phyloP scores from a whole-genome alignment of 2,329 filamentous ascomycete species.

The Waltergamsia citrina region DNA sequence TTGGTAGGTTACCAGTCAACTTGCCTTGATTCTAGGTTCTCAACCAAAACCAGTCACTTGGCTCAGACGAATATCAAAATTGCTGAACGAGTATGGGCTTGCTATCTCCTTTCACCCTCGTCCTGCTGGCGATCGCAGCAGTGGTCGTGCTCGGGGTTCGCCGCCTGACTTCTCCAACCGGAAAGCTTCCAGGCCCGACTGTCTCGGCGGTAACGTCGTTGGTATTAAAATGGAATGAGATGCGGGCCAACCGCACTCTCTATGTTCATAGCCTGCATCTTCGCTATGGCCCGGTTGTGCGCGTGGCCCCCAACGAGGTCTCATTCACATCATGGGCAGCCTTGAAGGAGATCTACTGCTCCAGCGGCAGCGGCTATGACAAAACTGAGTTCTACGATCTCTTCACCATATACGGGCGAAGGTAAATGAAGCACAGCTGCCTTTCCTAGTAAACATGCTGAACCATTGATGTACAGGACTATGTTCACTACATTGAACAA shows the following conservation, averaged over 20 bases:
- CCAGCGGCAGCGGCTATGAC: constrained; percentile 52
- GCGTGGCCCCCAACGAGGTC: constrained; percentile 48
- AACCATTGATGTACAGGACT: constrained; percentile 25
- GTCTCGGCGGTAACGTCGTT: constrained; percentile 39
- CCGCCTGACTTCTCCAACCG: constrained; percentile 20
- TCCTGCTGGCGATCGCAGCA: constrained; percentile 13
- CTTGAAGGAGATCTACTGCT: constrained; percentile 54
- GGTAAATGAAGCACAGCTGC: constrained; percentile 28
- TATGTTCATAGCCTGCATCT: constrained; percentile 48
- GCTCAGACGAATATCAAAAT: background rate
- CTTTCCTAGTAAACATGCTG: too few species aligned
- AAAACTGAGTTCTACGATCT: constrained; percentile 57
- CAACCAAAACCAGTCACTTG: too few species aligned
- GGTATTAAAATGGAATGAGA: constrained; percentile 45
- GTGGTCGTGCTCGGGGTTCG: constrained; percentile 13
- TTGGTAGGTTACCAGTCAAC: too few species aligned
- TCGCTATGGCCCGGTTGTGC: constrained; percentile 46
- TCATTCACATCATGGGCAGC: constrained; percentile 47
- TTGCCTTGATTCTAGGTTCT: too few species aligned
- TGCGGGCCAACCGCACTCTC: constrained; percentile 38
- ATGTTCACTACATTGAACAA: constrained; percentile 52
- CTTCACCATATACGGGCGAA: constrained; percentile 47
- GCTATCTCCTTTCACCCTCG: constrained; percentile 8
- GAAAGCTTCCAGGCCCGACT: constrained; percentile 36
- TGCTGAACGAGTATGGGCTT: too few species aligned